These are phyloP conservation scores for Penicillium sp. DNA, from an alignment of 2,329 filamentous ascomycete species.

Conservation along the genomic window DNA sequence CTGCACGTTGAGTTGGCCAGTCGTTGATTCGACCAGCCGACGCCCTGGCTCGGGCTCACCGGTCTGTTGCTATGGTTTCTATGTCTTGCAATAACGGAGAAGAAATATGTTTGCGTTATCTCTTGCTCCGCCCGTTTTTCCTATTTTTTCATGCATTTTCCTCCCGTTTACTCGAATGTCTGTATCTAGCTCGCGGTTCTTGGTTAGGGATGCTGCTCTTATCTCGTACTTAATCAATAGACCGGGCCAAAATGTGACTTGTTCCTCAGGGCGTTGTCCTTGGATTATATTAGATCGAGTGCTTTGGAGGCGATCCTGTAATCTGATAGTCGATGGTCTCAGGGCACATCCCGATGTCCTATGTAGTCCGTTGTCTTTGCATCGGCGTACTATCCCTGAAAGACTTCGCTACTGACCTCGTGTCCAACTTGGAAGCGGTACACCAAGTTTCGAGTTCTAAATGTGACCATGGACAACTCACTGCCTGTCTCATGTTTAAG, in stretches of 20 bases:
- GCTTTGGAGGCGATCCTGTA: neutral
- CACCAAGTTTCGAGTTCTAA: too few relatives aligned
- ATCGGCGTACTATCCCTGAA: too few relatives aligned
- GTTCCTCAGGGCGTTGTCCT: conserved; percentile 29
- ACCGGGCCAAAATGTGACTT: conserved; percentile 42
- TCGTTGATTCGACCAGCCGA: conserved; percentile 11
- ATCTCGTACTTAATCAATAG: conserved; percentile 40
- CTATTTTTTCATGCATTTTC: conserved; percentile 31
- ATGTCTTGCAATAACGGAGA: conserved; percentile 40
- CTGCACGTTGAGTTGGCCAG: conserved; percentile 14
- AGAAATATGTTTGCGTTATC: conserved; percentile 38
- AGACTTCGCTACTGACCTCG: too few relatives aligned
- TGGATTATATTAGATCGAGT: conserved; percentile 3
- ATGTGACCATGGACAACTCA: too few relatives aligned
- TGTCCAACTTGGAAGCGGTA: too few relatives aligned
- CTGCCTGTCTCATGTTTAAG: too few relatives aligned
- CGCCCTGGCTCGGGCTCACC: neutral
- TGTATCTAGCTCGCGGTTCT: conserved; percentile 42
- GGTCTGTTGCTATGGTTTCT: conserved; percentile 38
- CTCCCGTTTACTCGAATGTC: conserved; percentile 29
- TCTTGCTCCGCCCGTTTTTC: conserved; percentile 39
- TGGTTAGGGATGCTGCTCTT: conserved; percentile 39
- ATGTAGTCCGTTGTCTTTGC: too few relatives aligned
- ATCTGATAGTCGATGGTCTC: too few relatives aligned
- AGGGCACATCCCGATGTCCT: too few relatives aligned